Base-by-base conservation (phyloP, 345 rosid species). In the Adansonia digitata region DNA sequence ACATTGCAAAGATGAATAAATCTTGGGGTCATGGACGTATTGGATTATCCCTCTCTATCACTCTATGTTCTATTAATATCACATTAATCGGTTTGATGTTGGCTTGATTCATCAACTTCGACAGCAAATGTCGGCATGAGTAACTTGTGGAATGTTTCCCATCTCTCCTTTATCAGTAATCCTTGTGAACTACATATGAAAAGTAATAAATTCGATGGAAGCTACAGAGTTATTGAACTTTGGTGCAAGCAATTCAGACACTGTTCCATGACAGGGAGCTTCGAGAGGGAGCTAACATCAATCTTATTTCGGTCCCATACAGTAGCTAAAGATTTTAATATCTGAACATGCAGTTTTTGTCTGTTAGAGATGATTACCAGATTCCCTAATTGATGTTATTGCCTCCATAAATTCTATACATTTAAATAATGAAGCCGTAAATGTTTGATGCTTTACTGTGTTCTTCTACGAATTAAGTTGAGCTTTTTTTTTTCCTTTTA, bases 121-220 rank as follows among this genome's bases (percentile, higher is more conserved):
- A 56, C 61, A 10, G 17, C 61, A 56, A 56, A 56, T 56, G 67
- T 61, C 29, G 65, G 59, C 73, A 69, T 7, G 43, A 68, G 68
- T 22, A 60, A 69, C 29, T 74, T 78, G 63, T 15, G 57, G 14
- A 37, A 46, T 27, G 72, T 26, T 46, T 26, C 22, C 55, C 39
- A 13, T 68, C 40, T 7, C 31, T 48, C 15, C 35, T 2, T 40
- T 20, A 40, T 42, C 12, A 6, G 2, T 9, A 10, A 5, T 66
- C 34, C 31, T 40, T 40, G 8, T 20, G 8, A n/a, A 24, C 5
- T 2, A 20, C 8, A 52, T 20, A 52, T 49, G 1, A 12, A 46
- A 49, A 31, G 18, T 48, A 2, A 1, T 48, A 48, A 43, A 48
- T 48, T 48, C 3, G 52, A 48, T 48, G 52, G 5, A 14, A 14